phyloP scores from a whole-genome alignment of 139 green algal species.

The Coccomyxa sp. region DNA sequence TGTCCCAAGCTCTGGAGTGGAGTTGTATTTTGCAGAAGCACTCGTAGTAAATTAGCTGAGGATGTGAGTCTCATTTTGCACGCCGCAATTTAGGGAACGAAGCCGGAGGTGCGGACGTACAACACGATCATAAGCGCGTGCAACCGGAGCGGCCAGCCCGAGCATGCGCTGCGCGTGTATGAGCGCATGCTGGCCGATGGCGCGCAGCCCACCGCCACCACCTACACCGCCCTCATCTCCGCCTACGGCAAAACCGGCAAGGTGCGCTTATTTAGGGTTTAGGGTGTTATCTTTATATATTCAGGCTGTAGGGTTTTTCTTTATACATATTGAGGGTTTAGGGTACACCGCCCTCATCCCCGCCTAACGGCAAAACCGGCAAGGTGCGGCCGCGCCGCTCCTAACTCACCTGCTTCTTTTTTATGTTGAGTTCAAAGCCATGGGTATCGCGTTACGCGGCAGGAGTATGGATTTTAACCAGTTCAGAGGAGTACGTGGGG shows the following conservation, averaged over 20 bases:
- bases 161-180: constrained; percentile 68
- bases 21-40: no score
- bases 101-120: constrained; percentile 80
- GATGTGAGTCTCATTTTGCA: neutral
- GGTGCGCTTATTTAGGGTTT: constrained; percentile 24
- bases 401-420: no score
- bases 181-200: constrained; percentile 71
- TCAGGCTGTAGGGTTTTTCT: no score
- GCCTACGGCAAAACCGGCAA: constrained; percentile 72
- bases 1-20: no score
- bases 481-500: no score
- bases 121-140: constrained; percentile 81
- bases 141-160: constrained; percentile 55
- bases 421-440: no score
- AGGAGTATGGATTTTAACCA: no score
- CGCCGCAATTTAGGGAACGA: constrained; percentile 49
- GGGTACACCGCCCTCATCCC: neutral
- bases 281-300: neutral
- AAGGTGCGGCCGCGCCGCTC: no score
- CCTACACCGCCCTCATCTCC: constrained; percentile 82
- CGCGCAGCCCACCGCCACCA: constrained; percentile 70
- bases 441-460: no score
- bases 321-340: neutral
- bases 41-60: no score
- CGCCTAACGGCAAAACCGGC: no score